Evolutionary conservation across 169 alveolate genomes (phyloP).

Genomic region (Cyclospora cayetanensis): DNA sequence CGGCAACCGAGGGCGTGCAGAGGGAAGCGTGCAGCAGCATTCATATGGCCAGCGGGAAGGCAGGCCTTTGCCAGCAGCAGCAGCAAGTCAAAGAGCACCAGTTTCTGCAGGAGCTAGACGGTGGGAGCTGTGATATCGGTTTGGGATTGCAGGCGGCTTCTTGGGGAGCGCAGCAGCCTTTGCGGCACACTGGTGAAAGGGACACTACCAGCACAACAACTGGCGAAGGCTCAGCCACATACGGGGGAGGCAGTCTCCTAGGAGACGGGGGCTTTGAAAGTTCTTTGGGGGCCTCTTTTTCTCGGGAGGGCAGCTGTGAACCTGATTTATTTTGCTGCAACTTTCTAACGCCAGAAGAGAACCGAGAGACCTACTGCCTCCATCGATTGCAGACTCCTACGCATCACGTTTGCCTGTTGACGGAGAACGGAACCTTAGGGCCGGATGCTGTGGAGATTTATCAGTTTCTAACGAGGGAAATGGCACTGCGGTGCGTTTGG

Average conservation of each 20-base stretch:
- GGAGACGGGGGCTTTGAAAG: background rate
- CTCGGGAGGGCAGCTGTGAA: background rate
- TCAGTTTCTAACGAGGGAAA: constrained; percentile 56
- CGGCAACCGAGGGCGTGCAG: no score
- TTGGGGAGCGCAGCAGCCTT: background rate
- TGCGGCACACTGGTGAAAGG: background rate
- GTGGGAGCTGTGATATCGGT: background rate
- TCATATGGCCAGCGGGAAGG: background rate
- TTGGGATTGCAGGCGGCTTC: background rate
- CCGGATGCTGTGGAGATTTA: constrained; percentile 54
- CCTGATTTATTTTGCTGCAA: constrained; percentile 6
- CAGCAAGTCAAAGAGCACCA: constrained; percentile 22
- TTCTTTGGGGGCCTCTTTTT: background rate
- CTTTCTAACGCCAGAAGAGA: constrained; percentile 35
- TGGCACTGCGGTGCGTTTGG: constrained; percentile 52
- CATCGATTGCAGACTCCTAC: constrained; percentile 55
- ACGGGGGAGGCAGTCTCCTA: background rate
- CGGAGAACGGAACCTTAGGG: constrained; percentile 2
- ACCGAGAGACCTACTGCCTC: constrained; percentile 9
- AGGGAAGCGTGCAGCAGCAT: background rate
- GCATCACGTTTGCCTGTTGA: constrained; percentile 66
- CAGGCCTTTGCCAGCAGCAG: background rate
- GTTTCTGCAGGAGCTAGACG: background rate
- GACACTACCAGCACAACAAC: constrained; percentile 4
- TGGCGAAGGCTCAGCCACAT: background rate